Evolutionary conservation across 768 basidiomycete genomes (phyloP).

Genomic region (Melanogaster broomeanus): DNA sequence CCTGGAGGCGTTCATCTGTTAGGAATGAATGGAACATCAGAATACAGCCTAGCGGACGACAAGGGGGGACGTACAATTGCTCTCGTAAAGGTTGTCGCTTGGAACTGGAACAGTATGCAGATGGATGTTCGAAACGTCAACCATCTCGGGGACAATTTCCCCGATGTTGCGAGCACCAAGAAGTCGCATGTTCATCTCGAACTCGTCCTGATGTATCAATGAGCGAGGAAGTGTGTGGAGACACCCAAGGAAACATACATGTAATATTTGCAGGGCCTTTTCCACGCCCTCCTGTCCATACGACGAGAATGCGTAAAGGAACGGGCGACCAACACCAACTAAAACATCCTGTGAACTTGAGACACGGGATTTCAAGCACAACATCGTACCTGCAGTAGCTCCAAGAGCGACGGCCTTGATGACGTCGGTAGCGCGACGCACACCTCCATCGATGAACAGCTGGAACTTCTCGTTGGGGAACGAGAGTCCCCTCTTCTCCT

Average conservation of each 20-base stretch:
- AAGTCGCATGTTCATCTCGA: conserved; percentile 97
- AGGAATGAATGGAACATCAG: conserved; percentile 7
- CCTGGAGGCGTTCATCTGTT: conserved; percentile 45
- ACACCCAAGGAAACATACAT: conserved; percentile 41
- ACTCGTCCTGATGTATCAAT: conserved; percentile 70
- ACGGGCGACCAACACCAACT: conserved; percentile 86
- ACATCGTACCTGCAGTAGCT: conserved; percentile 70
- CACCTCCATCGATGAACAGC: conserved; percentile 93
- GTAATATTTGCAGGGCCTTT: conserved; percentile 75
- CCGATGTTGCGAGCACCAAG: conserved; percentile 80
- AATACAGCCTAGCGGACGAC: not conserved
- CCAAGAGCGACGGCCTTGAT: conserved; percentile 87
- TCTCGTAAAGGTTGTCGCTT: conserved; percentile 70
- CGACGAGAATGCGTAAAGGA: conserved; percentile 85
- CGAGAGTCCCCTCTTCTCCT: conserved; percentile 60
- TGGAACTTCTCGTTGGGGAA: conserved; percentile 84
- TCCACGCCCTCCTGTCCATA: conserved; percentile 91
- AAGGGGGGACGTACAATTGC: conserved; percentile 66
- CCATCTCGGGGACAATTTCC: conserved; percentile 87
- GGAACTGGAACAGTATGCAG: conserved; percentile 70
- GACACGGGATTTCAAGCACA: not conserved
- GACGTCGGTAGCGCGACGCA: conserved; percentile 86
- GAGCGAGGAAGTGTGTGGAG: not conserved
- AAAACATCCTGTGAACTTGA: conserved; percentile 9
- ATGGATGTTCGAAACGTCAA: conserved; percentile 74